Conservation (phyloP, 164 flowering plant genomes). For the Cinnamomum chago region DNA sequence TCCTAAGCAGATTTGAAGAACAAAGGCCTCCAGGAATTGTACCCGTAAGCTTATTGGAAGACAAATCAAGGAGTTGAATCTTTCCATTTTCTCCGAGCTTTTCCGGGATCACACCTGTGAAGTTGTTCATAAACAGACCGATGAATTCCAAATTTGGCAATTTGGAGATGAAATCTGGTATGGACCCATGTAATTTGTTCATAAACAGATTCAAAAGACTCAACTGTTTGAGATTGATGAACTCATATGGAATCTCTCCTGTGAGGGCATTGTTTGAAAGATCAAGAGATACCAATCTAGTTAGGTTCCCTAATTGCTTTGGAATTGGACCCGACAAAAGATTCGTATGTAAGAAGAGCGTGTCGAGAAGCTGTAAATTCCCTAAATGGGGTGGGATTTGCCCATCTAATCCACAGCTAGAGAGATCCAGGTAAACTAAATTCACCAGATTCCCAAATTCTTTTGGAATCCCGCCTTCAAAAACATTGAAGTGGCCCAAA, state of each 20-base stretch:
- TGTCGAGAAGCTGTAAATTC: slow-evolving; percentile 42
- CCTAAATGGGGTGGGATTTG: slow-evolving; percentile 52
- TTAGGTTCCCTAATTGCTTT: slow-evolving; percentile 44
- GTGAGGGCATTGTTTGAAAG: slow-evolving; percentile 57
- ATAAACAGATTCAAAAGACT: slow-evolving; percentile 39
- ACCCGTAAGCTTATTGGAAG: slow-evolving; percentile 62
- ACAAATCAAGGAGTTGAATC: slow-evolving; percentile 44
- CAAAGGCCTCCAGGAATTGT: slow-evolving; percentile 44
- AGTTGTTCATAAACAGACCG: slow-evolving; percentile 62
- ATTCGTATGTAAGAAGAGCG: slow-evolving; percentile 55
- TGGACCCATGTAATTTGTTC: slow-evolving; percentile 46
- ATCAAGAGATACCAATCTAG: slow-evolving; percentile 49
- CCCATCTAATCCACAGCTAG: slow-evolving; percentile 52
- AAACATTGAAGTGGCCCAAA: slow-evolving; percentile 59
- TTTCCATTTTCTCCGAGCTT: slow-evolving; percentile 30
- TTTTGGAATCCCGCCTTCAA: slow-evolving; percentile 49
- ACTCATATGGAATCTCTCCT: slow-evolving; percentile 55
- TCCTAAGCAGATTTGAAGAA: slow-evolving; percentile 35
- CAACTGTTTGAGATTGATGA: slow-evolving; percentile 37
- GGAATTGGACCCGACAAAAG: slow-evolving; percentile 50
- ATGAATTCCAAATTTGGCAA: slow-evolving; percentile 51
- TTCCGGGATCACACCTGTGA: slow-evolving; percentile 33
- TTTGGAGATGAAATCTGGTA: slow-evolving; percentile 47
- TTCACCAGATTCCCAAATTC: slow-evolving; percentile 53
- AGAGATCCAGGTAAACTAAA: slow-evolving; percentile 45